Base-by-base conservation (phyloP, 2,329 filamentous ascomycete species). In the Phoma herbarum region DNA sequence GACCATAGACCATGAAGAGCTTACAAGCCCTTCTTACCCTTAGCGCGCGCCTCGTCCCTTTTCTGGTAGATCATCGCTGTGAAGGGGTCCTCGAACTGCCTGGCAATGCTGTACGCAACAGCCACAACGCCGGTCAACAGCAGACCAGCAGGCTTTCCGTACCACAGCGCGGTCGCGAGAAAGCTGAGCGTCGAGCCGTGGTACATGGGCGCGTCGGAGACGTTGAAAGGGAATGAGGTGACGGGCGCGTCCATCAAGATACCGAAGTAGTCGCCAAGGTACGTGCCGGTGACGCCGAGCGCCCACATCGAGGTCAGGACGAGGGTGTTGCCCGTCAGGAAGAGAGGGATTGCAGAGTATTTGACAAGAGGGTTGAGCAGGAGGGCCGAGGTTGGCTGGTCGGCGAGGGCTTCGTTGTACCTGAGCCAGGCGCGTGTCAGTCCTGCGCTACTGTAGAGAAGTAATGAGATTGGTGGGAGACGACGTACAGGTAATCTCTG, bases 221-320 rank as follows among this genome's bases (percentile, higher is more conserved):
- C 85, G 78, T 91, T 98, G 85, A 99, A 99, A 2, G 95, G 95
- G 76, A 99, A 99, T 14, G 91, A 90, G 12, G 93, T 96, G 51
- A 99, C 93, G 71, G 94, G 94, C 67, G 90, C 82, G 75, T 98
- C 94, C 93, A 97, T 96, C 66, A 99, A 84, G 77, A 98, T 97
- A 68, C 95, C 95, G 76, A 98, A 99, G 84, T 99, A 99, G 82
- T 99, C 95, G 69, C 95, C 95, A 33, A 99, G 84, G 77, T 97
- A 99, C 35, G 95, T 99, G 63, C 95, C 95, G 0, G 93, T 97
- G 72, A 99, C 87, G 57, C 95, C 95, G 39, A 99, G 87, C 31
- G 89, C 90, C 88, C 88, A 97, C 80, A 96, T 98, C 61, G 91
- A 95, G 31, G 90, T 89, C 49, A 98, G 71, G 48, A 99, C 95